These are phyloP conservation scores for Kodamaea leandrae DNA, from an alignment of 805 yeast species.

Conservation along the genomic window DNA sequence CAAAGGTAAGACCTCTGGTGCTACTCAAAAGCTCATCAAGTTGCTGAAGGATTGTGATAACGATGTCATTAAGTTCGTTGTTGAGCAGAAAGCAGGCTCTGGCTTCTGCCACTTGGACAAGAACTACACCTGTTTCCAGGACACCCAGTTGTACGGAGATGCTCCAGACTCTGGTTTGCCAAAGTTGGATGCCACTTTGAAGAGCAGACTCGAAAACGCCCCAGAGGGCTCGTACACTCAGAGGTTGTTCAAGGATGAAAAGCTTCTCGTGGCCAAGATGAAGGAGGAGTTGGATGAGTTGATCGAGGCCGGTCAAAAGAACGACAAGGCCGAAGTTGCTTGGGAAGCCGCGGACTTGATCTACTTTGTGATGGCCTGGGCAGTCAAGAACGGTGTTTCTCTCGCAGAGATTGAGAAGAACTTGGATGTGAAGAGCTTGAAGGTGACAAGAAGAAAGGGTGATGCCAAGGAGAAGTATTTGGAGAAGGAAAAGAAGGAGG, in stretches of 20 bases:
- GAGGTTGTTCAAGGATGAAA: constrained; percentile 77
- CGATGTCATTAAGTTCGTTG: constrained; percentile 85
- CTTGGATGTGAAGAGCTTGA: constrained; percentile 76
- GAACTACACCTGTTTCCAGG: constrained; percentile 67
- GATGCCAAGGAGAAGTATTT: constrained; percentile 87
- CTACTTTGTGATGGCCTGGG: constrained; percentile 53
- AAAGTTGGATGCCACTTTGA: constrained; percentile 64
- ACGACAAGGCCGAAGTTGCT: constrained; percentile 53
- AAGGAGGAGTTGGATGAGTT: constrained; percentile 96
- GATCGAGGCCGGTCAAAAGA: constrained; percentile 64
- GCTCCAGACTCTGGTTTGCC: constrained; percentile 66
- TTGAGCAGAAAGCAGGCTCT: constrained; percentile 70
- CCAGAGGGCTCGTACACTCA: constrained; percentile 95
- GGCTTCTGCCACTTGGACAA: constrained; percentile 92
- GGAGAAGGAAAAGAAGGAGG: constrained; percentile 59
- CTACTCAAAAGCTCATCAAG: constrained; percentile 71
- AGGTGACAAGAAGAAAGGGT: constrained; percentile 90
- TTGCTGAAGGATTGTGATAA: constrained; percentile 86
- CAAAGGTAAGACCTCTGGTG: constrained; percentile 96
- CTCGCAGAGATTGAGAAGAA: constrained; percentile 80
- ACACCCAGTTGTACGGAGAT: constrained; percentile 31
- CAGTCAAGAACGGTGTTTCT: constrained; percentile 70
- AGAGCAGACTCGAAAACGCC: constrained; percentile 61
- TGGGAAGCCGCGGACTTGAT: constrained; percentile 97
- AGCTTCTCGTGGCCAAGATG: constrained; percentile 78